Conservation (phyloP, 2,329 filamentous ascomycete species). For the Annulohypoxylon truncatum region DNA sequence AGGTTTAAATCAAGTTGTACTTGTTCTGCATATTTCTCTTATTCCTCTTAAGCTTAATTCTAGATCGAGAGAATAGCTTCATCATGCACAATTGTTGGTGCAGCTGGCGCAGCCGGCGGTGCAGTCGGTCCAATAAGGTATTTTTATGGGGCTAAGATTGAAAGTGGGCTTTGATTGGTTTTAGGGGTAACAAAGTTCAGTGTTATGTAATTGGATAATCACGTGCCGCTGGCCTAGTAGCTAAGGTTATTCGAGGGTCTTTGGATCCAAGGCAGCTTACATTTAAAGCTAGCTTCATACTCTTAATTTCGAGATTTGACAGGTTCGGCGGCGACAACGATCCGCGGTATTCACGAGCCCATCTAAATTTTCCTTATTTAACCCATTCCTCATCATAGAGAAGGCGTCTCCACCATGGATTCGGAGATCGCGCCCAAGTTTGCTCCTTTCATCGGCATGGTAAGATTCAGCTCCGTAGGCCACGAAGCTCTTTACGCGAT, state of each 20-base stretch:
- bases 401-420: constrained; percentile 57
- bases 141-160: constrained; percentile 21
- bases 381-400: background rate
- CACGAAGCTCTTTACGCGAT: constrained; percentile 1
- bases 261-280: constrained; percentile 15
- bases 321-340: constrained; percentile 33
- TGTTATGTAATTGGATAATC: constrained; percentile 26
- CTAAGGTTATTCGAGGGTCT: constrained; percentile 25
- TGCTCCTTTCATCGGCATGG: constrained; percentile 90
- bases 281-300: constrained; percentile 24
- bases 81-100: constrained; percentile 24
- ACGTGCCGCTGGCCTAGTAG: constrained; percentile 22
- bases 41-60: constrained; percentile 1
- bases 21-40: background rate
- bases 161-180: constrained; percentile 13
- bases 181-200: background rate
- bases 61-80: constrained; percentile 7
- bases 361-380: background rate
- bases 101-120: background rate
- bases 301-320: constrained; percentile 24
- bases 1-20: background rate
- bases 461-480: constrained; percentile 61
- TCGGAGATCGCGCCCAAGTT: constrained; percentile 79
- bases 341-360: constrained; percentile 13
- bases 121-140: constrained; percentile 9